Base-by-base conservation (phyloP, 257 asterid species). In the Forsythia viridissima region DNA sequence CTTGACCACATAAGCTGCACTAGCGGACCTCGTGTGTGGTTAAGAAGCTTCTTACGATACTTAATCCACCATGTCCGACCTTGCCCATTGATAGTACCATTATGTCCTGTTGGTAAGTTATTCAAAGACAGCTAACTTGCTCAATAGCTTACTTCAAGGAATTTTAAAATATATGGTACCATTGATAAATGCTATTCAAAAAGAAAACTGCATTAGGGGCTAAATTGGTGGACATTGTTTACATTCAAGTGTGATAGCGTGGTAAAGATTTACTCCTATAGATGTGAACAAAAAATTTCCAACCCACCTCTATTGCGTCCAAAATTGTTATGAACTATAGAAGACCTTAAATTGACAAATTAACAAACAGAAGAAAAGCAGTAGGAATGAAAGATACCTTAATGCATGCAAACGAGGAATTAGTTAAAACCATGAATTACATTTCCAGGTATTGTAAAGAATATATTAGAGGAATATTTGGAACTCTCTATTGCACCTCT, bases 1-100 rank as follows among this genome's bases (percentile, higher is more conserved):
- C 88, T 91, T 39, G 98, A 94, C 98, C 98, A 94, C 98, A 94
- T 88, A 79, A 94, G 88, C 86, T 94, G 98, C 85, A 94, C 92
- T 38, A 94, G 97, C 18, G 97, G 98, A 4, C 97, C 98, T 89
- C 98, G 87, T 0, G 98, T 92, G 89, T 92, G 84, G 82, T 91
- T 94, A 78, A 94, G 78, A 73, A 72, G 89, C 15, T 89, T 86
- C 70, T 83, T 91, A 11, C 76, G 86, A 80, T 90, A 88, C 85
- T 94, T 94, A 70, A 87, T 85, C 98, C 98, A 94, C 98, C 98
- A 94, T 73, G 86, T 77, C 81, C 82, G 92, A 85, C 98, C 97
- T 89, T 94, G 98, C 38, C 98, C 98, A 21, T 88, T 79, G 76
- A 94, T 92, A 76, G 97, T 92, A 57, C 98, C 98, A 81, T 94